phyloP scores from a whole-genome alignment of 129 eudicot genomes.

The Erigeron canadensis region DNA sequence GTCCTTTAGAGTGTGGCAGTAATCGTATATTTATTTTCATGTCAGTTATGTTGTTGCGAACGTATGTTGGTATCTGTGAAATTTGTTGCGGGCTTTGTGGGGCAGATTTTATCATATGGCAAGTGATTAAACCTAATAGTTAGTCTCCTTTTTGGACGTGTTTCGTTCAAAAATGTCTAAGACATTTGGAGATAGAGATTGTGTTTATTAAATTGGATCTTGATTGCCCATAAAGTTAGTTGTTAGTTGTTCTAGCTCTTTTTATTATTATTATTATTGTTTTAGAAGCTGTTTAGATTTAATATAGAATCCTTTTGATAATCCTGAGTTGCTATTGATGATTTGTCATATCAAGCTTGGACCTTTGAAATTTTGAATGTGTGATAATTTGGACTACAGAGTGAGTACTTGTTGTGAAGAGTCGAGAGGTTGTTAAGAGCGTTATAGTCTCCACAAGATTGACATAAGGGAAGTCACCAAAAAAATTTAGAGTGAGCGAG shows the following conservation, averaged over 20 bases:
- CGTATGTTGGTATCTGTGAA: not conserved
- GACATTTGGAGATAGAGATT: not conserved
- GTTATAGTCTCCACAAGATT: not conserved
- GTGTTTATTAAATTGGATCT: not conserved
- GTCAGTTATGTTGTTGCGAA: not conserved
- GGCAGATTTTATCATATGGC: not conserved
- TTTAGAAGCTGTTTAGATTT: not conserved
- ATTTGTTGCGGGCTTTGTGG: not conserved
- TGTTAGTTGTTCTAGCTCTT: not conserved
- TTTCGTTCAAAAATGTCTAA: not conserved
- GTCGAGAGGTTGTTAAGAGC: conserved; percentile 1
- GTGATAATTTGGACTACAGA: too few relatives aligned
- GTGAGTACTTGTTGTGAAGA: not conserved
- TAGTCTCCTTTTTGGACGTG: not conserved
- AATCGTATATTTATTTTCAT: not conserved
- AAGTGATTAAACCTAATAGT: not conserved
- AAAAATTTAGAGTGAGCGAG: too few relatives aligned
- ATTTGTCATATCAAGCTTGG: not conserved
- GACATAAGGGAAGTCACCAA: not conserved
- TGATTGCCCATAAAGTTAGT: not conserved
- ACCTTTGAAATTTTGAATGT: too few relatives aligned
- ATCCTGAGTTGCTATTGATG: not conserved
- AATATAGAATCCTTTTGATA: not conserved
- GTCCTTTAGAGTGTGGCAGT: too few relatives aligned
- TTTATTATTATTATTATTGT: not conserved